Evolutionary conservation across 192 early-diverging fungal genomes (phyloP).

Genomic region (Gryganskiella cystojenkinii): DNA sequence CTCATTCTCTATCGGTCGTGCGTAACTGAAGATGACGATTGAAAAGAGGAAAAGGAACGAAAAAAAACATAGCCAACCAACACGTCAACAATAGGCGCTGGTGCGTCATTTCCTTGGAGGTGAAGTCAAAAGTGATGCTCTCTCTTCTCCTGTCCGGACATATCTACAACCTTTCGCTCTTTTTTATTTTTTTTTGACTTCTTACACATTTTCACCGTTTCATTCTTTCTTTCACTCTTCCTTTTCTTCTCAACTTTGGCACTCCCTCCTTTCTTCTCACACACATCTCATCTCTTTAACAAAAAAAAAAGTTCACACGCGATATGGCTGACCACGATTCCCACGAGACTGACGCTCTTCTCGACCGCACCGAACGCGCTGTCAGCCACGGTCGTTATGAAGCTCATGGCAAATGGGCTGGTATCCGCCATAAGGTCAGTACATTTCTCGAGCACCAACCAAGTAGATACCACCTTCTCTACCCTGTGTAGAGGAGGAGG

Average conservation of each 20-base stretch:
- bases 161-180: background rate
- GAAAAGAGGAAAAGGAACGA: no score
- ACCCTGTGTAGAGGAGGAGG: no score
- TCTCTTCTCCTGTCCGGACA: background rate
- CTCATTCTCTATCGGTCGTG: no score
- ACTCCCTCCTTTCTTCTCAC: no score
- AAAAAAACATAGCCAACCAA: no score
- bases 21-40: no score
- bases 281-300: no score
- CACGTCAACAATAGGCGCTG: no score
- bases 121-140: background rate
- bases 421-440: slow-evolving; percentile 9
- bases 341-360: slow-evolving; percentile 5
- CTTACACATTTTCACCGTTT: background rate
- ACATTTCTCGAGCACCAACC: background rate
- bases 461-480: no score
- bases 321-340: slow-evolving; percentile 4
- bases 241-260: background rate
- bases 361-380: background rate
- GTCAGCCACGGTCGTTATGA: background rate
- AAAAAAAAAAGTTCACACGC: no score
- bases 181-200: background rate
- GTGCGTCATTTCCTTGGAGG: no score
- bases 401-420: background rate
- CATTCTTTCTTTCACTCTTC: background rate